Evolutionary conservation across 192 early-diverging fungal genomes (phyloP).

Genomic region (Lobosporangium transversale): DNA sequence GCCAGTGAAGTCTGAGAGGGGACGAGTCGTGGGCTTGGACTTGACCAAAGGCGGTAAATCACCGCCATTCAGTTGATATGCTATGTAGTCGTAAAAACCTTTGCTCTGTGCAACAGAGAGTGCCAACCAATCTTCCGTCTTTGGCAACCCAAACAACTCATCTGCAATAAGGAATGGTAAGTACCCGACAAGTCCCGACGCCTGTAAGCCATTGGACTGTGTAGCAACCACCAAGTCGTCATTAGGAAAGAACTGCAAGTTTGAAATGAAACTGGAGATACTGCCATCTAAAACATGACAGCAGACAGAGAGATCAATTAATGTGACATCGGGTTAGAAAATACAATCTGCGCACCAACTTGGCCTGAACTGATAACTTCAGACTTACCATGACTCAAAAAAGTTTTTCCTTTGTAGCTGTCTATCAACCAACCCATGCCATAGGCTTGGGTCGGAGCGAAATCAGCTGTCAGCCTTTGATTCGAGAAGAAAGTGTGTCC

Average conservation of each 20-base stretch:
- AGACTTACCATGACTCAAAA: conserved; percentile 10
- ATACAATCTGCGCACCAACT: background rate
- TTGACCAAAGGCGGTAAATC: background rate
- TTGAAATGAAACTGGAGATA: conserved; percentile 1
- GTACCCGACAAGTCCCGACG: background rate
- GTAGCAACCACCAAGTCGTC: conserved; percentile 10
- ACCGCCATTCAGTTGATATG: background rate
- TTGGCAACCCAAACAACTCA: conserved; percentile 8
- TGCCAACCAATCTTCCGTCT: conserved; percentile 10
- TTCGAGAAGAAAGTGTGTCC: background rate
- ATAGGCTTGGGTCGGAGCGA: background rate
- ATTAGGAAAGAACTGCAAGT: conserved; percentile 4
- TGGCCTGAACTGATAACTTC: background rate
- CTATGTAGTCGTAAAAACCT: background rate
- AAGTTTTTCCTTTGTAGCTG: conserved; percentile 6
- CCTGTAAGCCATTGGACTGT: conserved; percentile 1
- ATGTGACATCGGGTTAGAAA: background rate
- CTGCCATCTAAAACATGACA: background rate
- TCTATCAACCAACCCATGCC: conserved; percentile 25
- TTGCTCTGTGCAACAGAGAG: background rate
- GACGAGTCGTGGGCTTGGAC: conserved; percentile 4
- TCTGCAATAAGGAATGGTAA: conserved; percentile 5
- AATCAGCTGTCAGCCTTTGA: background rate
- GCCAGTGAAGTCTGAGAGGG: background rate
- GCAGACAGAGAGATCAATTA: background rate